phyloP scores from a whole-genome alignment of 2,329 filamentous ascomycete species.

The Tricladium varicosporioides region DNA sequence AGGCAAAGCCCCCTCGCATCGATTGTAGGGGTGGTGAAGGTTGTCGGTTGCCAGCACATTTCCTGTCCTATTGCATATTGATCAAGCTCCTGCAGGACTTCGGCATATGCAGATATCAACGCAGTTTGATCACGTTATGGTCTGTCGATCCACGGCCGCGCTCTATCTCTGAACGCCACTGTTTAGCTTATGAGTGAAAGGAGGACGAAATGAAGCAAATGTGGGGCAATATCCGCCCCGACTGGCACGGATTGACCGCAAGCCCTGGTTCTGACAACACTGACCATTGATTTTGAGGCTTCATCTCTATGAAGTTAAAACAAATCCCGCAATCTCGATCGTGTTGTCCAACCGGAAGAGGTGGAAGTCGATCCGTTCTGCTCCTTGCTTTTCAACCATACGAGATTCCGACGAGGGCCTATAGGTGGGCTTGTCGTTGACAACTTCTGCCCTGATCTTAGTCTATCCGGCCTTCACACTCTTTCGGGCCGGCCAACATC shows the following conservation, averaged over 20 bases:
- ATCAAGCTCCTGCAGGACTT: conserved; percentile 20
- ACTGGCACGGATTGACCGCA: conserved; percentile 21
- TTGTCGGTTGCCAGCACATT: conserved; percentile 21
- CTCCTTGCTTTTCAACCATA: conserved; percentile 7
- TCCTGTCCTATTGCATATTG: conserved; percentile 12
- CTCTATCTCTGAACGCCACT: conserved; percentile 15
- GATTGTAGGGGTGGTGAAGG: conserved; percentile 21
- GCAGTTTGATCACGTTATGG: conserved; percentile 32
- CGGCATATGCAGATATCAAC: conserved; percentile 21
- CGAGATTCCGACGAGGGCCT: conserved; percentile 13
- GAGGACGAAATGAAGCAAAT: conserved; percentile 14
- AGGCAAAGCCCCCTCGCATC: conserved; percentile 10
- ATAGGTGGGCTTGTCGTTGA: conserved; percentile 11
- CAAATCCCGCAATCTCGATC: conserved; percentile 22
- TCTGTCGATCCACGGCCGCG: conserved; percentile 23
- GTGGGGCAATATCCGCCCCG: conserved; percentile 19
- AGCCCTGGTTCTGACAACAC: conserved; percentile 18
- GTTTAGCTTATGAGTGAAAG: conserved; percentile 19
- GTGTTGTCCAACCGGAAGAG: conserved; percentile 23
- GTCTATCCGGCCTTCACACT: neutral
- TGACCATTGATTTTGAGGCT: conserved; percentile 14
- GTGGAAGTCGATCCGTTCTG: conserved; percentile 11
- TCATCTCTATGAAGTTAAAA: conserved; percentile 16
- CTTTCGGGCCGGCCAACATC: conserved; percentile 9
- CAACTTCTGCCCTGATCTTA: conserved; percentile 9